These are phyloP conservation scores for Pelagophyceae sp. DNA, from an alignment of 352 stramenopile genomes.

Conservation along the genomic window DNA sequence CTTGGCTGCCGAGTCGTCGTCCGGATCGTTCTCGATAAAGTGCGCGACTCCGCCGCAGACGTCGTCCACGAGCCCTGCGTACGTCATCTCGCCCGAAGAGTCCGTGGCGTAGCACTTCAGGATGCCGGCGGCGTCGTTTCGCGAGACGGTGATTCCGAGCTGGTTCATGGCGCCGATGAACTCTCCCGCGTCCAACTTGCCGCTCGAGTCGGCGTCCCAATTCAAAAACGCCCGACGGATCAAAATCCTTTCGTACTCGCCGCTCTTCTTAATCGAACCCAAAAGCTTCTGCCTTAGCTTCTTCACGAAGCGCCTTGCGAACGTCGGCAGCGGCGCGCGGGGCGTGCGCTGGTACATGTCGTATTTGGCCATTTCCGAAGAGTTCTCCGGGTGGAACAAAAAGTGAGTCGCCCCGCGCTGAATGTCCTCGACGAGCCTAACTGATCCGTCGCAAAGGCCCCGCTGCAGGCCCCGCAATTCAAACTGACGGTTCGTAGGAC, in stretches of 20 bases:
- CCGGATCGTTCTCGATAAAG: neutral
- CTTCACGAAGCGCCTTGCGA: neutral
- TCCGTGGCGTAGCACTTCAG: neutral
- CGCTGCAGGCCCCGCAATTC: no score
- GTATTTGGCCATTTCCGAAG: neutral
- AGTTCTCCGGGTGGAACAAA: neutral
- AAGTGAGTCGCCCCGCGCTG: neutral
- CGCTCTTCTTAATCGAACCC: neutral
- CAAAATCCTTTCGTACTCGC: slow-evolving; percentile 10
- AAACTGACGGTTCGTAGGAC: neutral
- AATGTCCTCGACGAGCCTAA: slow-evolving; percentile 9
- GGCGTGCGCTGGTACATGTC: neutral
- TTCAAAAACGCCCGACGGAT: neutral
- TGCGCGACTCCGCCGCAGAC: neutral
- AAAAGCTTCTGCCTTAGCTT: neutral
- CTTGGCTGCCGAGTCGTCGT: neutral
- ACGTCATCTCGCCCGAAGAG: neutral
- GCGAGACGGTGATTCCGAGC: neutral
- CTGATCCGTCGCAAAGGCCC: no score
- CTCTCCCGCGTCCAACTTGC: slow-evolving; percentile 7
- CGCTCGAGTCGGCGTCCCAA: slow-evolving; percentile 15
- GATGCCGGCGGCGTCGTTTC: neutral
- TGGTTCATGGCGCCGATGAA: neutral
- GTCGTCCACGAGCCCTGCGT: slow-evolving; percentile 10
- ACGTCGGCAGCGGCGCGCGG: neutral